phyloP scores from a whole-genome alignment of 352 stramenopile genomes.

The Globisporangium recalcitrans region DNA sequence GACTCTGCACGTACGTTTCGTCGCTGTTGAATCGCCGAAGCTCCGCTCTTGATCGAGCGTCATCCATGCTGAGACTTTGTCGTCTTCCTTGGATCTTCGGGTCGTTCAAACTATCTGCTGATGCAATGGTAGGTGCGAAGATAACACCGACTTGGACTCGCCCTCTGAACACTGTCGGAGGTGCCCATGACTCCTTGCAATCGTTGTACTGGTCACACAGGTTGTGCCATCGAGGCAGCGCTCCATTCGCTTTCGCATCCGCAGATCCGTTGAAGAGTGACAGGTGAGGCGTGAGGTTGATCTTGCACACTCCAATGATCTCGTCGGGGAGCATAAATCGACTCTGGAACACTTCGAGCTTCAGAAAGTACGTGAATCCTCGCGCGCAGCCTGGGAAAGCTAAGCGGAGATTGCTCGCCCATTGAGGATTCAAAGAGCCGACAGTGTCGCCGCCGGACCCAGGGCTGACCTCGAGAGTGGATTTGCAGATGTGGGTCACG shows the following conservation, averaged over 20 bases:
- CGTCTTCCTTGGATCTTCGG: conserved; percentile 41
- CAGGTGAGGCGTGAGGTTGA: conserved; percentile 82
- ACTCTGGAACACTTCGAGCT: conserved; percentile 80
- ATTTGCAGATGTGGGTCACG: conserved; percentile 69
- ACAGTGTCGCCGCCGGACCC: conserved; percentile 5
- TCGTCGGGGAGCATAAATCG: conserved; percentile 79
- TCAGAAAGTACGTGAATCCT: conserved; percentile 73
- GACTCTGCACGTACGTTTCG: conserved; percentile 46
- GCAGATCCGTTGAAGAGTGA: conserved; percentile 73
- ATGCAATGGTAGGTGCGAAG: conserved; percentile 63
- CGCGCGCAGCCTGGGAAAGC: conserved; percentile 71
- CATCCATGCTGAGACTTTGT: conserved; percentile 17
- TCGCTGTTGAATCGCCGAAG: conserved; percentile 26
- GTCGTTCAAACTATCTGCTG: conserved; percentile 37
- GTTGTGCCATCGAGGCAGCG: conserved; percentile 77
- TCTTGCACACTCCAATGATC: conserved; percentile 76
- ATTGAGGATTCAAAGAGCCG: conserved; percentile 46
- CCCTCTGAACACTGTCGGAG: conserved; percentile 74
- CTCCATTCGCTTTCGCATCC: conserved; percentile 76
- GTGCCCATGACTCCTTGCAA: conserved; percentile 80
- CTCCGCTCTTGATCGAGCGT: conserved; percentile 13
- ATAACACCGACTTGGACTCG: conserved; percentile 76
- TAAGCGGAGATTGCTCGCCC: conserved; percentile 68
- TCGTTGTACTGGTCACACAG: conserved; percentile 87
- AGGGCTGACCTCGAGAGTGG: conserved; percentile 21